phyloP scores from a whole-genome alignment of 257 asterid species.

The Oldenlandia corymbosa region DNA sequence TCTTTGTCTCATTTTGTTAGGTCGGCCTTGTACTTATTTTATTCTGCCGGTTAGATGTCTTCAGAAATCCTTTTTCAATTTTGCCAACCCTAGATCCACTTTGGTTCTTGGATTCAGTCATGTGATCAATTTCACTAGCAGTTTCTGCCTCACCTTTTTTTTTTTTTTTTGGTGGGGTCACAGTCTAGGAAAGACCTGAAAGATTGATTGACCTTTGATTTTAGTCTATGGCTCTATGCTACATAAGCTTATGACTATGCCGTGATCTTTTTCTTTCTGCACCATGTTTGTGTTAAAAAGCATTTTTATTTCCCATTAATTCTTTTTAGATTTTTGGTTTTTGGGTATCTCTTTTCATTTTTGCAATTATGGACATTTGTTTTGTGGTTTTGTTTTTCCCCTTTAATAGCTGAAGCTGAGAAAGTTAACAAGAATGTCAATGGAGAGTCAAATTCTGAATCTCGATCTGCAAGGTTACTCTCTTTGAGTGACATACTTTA shows the following conservation, averaged over 20 bases:
- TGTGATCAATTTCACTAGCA: background rate
- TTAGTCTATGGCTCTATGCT: too few relatives aligned
- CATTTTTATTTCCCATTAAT: background rate
- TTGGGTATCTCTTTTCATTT: too few relatives aligned
- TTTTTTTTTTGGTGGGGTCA: background rate
- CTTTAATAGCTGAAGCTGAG: slow-evolving; percentile 66
- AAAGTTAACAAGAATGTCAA: slow-evolving; percentile 46
- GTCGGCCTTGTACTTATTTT: background rate
- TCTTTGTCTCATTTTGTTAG: background rate
- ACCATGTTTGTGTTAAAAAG: slow-evolving; percentile 2
- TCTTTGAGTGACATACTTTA: slow-evolving; percentile 81
- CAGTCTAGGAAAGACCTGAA: background rate
- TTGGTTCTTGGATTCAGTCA: too few relatives aligned
- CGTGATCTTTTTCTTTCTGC: background rate
- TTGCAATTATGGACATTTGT: background rate
- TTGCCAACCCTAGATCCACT: too few relatives aligned
- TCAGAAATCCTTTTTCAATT: too few relatives aligned
- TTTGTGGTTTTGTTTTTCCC: slow-evolving; percentile 19
- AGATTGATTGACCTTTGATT: background rate
- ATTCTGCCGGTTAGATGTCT: background rate
- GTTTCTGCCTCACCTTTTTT: background rate
- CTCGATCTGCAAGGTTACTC: slow-evolving; percentile 56
- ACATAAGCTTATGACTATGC: too few relatives aligned
- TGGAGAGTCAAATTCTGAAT: slow-evolving; percentile 45
- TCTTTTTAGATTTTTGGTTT: background rate